Conservation (phyloP, 352 stramenopile genomes). For the Phytophthora colocasiae region DNA sequence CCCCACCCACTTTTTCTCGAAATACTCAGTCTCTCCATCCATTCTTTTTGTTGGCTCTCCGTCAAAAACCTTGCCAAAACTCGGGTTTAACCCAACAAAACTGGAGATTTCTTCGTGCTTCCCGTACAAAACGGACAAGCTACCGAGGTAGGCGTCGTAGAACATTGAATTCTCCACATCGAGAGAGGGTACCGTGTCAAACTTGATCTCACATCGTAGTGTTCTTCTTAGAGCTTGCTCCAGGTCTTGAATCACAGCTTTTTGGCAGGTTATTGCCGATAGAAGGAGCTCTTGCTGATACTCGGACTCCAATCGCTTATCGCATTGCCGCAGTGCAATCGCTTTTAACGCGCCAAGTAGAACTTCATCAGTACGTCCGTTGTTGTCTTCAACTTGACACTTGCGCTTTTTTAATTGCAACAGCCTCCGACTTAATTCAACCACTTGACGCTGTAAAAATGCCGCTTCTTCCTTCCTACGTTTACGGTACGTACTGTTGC, state of each 20-base stretch:
- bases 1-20: background rate
- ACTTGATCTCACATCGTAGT: background rate
- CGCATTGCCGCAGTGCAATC: background rate
- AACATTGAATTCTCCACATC: background rate
- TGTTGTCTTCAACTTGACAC: background rate
- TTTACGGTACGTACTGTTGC: background rate
- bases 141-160: background rate
- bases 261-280: background rate
- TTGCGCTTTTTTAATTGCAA: background rate
- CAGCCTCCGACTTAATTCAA: background rate
- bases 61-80: background rate
- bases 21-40: conserved; percentile 2
- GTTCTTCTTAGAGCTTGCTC: background rate
- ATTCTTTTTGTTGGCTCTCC: background rate
- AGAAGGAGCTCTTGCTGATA: background rate
- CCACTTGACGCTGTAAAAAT: background rate
- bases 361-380: background rate
- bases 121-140: background rate
- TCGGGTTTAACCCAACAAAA: background rate
- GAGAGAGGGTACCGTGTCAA: background rate
- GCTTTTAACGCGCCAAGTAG: background rate
- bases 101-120: background rate
- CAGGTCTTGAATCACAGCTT: background rate
- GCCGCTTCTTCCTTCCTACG: background rate
- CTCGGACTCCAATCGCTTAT: background rate